Conservation (phyloP, 768 basidiomycete genomes). For the Boletus speciosus region DNA sequence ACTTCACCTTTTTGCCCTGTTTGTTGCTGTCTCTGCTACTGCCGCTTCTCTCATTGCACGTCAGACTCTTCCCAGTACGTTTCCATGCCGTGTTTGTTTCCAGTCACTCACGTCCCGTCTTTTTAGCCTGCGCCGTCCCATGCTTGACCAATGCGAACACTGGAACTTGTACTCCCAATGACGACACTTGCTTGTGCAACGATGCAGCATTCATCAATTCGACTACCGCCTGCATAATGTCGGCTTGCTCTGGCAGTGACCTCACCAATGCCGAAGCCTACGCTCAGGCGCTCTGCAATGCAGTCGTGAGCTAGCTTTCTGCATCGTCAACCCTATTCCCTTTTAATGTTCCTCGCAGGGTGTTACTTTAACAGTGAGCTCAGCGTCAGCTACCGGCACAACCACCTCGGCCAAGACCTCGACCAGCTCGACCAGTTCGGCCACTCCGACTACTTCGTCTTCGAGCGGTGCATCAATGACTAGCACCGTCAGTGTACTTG, state of each 20-base stretch:
- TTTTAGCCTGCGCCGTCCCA: conserved; percentile 46
- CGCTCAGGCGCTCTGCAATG: conserved; percentile 43
- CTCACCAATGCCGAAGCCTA: conserved; percentile 39
- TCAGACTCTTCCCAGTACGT: conserved; percentile 25
- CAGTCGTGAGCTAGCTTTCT: conserved; percentile 41
- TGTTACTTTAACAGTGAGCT: conserved; percentile 43
- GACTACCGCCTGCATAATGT: conserved; percentile 47
- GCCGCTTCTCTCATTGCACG: conserved; percentile 20
- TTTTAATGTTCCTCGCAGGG: conserved; percentile 36
- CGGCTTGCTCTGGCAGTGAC: conserved; percentile 46
- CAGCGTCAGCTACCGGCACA: conserved; percentile 2
- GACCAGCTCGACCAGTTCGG: neutral
- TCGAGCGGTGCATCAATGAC: conserved; percentile 7
- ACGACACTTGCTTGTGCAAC: conserved; percentile 59
- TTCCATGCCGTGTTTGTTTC: neutral
- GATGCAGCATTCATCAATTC: conserved; percentile 41
- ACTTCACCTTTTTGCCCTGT: conserved; percentile 11
- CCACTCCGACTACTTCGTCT: neutral
- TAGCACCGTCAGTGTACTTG: conserved; percentile 6
- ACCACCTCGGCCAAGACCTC: neutral
- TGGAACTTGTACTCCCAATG: conserved; percentile 44
- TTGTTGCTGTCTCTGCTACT: conserved; percentile 11
- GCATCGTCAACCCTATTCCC: neutral
- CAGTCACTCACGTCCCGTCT: neutral
- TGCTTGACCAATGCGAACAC: conserved; percentile 47